Evolutionary conservation across 192 early-diverging fungal genomes (phyloP).

Genomic region (Backusella tuberculispora): DNA sequence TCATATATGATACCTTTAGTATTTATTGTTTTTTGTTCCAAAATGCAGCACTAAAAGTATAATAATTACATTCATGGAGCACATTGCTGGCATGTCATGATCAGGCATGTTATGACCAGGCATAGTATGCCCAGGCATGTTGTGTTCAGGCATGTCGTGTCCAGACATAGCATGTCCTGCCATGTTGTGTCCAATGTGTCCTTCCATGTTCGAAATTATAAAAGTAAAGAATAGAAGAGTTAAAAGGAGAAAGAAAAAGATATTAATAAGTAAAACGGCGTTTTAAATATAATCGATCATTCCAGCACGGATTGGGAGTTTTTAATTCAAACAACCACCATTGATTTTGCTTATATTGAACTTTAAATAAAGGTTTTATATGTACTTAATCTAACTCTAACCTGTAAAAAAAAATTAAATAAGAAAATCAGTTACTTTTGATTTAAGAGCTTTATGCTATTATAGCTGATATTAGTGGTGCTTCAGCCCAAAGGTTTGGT

Average conservation of each 20-base stretch:
- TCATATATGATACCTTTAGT: background rate
- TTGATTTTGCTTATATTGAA: too few species aligned
- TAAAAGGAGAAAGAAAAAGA: background rate
- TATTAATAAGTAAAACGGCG: background rate
- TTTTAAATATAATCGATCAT: too few species aligned
- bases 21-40: background rate
- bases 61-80: constrained; percentile 53
- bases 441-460: too few species aligned
- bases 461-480: too few species aligned
- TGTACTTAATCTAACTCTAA: too few species aligned
- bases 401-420: too few species aligned
- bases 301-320: too few species aligned
- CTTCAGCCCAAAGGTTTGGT: too few species aligned
- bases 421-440: too few species aligned
- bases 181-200: background rate
- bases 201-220: constrained; percentile 15
- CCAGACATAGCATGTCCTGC: background rate
- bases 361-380: too few species aligned
- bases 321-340: too few species aligned
- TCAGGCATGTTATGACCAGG: background rate
- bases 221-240: background rate
- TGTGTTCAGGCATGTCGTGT: constrained; percentile 7
- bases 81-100: constrained; percentile 45
- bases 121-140: constrained; percentile 14
- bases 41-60: background rate